These are phyloP conservation scores for Saccharomycopsis microspora DNA, from an alignment of 805 yeast species.

Conservation along the genomic window DNA sequence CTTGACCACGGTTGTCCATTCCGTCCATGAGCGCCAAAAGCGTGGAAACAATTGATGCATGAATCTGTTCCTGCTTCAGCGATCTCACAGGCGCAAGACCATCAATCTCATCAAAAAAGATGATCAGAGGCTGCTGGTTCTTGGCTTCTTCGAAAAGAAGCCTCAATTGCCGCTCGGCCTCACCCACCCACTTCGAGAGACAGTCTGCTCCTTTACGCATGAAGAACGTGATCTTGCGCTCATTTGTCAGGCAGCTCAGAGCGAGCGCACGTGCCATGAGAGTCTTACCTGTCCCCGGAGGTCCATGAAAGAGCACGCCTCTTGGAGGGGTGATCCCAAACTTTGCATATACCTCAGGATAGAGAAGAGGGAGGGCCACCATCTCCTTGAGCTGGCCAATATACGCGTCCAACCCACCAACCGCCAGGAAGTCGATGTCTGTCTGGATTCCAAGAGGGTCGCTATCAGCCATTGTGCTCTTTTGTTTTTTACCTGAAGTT, in stretches of 20 bases:
- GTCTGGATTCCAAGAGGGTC: conserved; percentile 90
- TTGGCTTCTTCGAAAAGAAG: conserved; percentile 91
- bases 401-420: conserved; percentile 88
- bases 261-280: conserved; percentile 96
- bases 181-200: conserved; percentile 97
- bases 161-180: conserved; percentile 90
- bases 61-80: conserved; percentile 96
- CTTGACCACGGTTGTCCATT: conserved; percentile 98
- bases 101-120: conserved; percentile 95
- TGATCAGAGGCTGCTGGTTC: conserved; percentile 90
- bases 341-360: conserved; percentile 86
- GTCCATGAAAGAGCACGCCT: conserved; percentile 96
- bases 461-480: conserved; percentile 64
- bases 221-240: conserved; percentile 82
- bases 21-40: conserved; percentile 96
- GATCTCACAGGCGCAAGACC: conserved; percentile 97
- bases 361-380: conserved; percentile 86
- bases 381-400: conserved; percentile 90
- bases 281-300: conserved; percentile 98
- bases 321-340: conserved; percentile 93
- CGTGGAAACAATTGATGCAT: conserved; percentile 94
- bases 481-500: conserved; percentile 32
- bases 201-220: conserved; percentile 99
- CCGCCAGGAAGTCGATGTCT: conserved; percentile 71
- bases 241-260: conserved; percentile 81